Percentiles rank a stretch among this genome's conserved stretches.
These are phyloP conservation scores for Xylaria hypoxylon DNA, from an alignment of 2,329 filamentous ascomycete genomes.

Conservation along the genomic window DNA sequence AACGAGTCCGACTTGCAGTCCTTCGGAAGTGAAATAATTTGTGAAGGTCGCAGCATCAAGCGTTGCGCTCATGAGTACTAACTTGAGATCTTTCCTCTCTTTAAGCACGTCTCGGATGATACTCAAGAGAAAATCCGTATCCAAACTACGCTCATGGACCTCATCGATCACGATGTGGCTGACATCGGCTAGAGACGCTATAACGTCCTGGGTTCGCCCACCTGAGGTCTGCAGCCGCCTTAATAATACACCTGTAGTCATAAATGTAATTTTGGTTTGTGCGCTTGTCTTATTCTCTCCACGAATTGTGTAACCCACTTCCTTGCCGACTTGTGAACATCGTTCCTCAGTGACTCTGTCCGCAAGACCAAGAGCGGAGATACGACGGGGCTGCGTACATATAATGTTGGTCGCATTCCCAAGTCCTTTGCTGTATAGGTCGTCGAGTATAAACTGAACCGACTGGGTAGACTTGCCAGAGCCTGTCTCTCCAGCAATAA, in stretches of 20 bases:
- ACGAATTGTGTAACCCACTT: conserved; percentile 91
- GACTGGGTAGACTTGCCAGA: conserved; percentile 98
- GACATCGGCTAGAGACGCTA: conserved; percentile 85
- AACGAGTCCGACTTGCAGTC: conserved; percentile 78
- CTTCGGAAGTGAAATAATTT: conserved; percentile 80
- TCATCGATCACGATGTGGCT: conserved; percentile 97
- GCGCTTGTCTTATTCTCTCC: conserved; percentile 83
- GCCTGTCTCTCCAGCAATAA: conserved; percentile 96
- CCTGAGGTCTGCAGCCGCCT: conserved; percentile 91
- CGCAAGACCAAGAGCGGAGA: conserved; percentile 92
- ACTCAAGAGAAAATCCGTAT: conserved; percentile 93
- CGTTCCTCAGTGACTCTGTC: conserved; percentile 95
- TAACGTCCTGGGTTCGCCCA: conserved; percentile 81
- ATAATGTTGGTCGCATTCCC: conserved; percentile 88
- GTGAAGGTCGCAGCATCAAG: conserved; percentile 89
- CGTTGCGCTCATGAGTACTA: conserved; percentile 96
- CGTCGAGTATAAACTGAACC: conserved; percentile 94
- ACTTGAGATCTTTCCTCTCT: conserved; percentile 80
- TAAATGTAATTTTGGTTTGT: conserved; percentile 90
- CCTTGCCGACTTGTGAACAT: conserved; percentile 82
- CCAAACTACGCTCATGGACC: conserved; percentile 93
- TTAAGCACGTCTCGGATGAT: conserved; percentile 85
- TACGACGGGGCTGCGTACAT: conserved; percentile 93
- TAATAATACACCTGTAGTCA: conserved; percentile 93
- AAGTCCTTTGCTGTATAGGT: conserved; percentile 80